Percentiles rank a stretch among this genome's conserved stretches.
phyloP scores from a whole-genome alignment of 2,329 filamentous ascomycete genomes.

The Fusarium graminum region DNA sequence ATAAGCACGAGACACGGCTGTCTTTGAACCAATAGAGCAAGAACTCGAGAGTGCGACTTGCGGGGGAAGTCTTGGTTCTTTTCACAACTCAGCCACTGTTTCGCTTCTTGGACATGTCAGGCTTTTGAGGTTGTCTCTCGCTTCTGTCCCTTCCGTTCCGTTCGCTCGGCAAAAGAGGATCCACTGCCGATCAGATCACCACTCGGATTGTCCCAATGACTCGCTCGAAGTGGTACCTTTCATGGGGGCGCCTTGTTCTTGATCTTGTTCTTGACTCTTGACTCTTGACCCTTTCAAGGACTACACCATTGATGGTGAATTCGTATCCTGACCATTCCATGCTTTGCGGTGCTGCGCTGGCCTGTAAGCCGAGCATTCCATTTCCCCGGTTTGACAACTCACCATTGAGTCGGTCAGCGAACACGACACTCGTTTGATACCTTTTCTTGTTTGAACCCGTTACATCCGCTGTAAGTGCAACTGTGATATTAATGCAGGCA shows the following conservation, averaged over 20 bases:
- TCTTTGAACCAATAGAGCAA: conserved; percentile 24
- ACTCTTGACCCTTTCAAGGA: conserved; percentile 15
- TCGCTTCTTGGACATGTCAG: neutral
- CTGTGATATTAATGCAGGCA: conserved; percentile 12
- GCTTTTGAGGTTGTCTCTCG: neutral
- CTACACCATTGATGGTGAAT: neutral
- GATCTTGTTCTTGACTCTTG: neutral
- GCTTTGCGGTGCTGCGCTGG: conserved; percentile 7
- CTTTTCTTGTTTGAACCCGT: conserved; percentile 9
- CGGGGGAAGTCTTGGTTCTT: conserved; percentile 45
- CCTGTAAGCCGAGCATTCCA: conserved; percentile 14
- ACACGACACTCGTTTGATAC: conserved; percentile 9
- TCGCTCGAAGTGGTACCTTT: conserved; percentile 47
- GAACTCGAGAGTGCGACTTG: conserved; percentile 29
- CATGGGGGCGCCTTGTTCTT: neutral
- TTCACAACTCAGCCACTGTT: conserved; percentile 30
- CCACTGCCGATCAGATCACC: conserved; percentile 50
- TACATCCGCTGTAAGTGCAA: conserved; percentile 23
- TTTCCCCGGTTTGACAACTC: conserved; percentile 26
- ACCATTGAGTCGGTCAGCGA: conserved; percentile 17
- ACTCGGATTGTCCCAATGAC: conserved; percentile 41
- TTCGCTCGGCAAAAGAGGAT: conserved; percentile 34
- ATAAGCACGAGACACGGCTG: conserved; percentile 18
- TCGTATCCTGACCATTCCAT: conserved; percentile 2
- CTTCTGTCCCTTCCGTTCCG: neutral